Evolutionary conservation across 2,329 filamentous ascomycete species (phyloP), one percentile per base, ranked within the genome.

Genomic region (Scopulariopsis brevicaulis): DNA sequence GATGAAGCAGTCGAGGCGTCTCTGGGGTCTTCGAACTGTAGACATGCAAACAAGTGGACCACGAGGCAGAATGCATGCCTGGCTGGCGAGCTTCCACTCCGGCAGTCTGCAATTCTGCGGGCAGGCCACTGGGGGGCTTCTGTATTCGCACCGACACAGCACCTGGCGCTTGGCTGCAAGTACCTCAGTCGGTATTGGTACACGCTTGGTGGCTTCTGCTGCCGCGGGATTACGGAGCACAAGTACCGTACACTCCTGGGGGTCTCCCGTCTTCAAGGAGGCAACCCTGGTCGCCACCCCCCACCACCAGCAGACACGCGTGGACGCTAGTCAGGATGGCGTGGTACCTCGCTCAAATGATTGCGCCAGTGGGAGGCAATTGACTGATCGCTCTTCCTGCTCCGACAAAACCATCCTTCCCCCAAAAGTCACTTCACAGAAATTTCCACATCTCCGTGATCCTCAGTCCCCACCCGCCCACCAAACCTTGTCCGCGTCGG

Each of bases 251-350:
- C 28, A 32, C 28, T 32, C 28, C 28, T 32, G 28, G 28, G 28
- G 28, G 28, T 32, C 28, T 32, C 4, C 28, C 28, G 28, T 8
- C 28, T 32, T 32, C 28, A 8, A 32, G 4, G n/a, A n/a, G 15
- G n/a, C 20, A 50, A 50, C 46, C 46, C 46, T 50, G 46, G n/a
- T 22, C 28, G 14, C 25, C 55, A 25, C 40, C 25, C 40, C 25
- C 25, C 55, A 51, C 28, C 37, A 34, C 15, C 28, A 20, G 32
- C 14, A 32, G n/a, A 48, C 20, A 20, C 46, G 54, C 34, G 55
- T 56, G 43, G 43, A 56, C 55, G 55, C 43, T 56, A 50, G 20
- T 43, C 55, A 37, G 43, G 50, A 43, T 56, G 55, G 55, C 55
- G 55, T 51, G 55, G 55, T 56, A 51, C 55, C 25, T 56, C 43